These are phyloP conservation scores for Amauroascus verrucosus DNA, from an alignment of 2,329 filamentous ascomycete species.

Conservation along the genomic window DNA sequence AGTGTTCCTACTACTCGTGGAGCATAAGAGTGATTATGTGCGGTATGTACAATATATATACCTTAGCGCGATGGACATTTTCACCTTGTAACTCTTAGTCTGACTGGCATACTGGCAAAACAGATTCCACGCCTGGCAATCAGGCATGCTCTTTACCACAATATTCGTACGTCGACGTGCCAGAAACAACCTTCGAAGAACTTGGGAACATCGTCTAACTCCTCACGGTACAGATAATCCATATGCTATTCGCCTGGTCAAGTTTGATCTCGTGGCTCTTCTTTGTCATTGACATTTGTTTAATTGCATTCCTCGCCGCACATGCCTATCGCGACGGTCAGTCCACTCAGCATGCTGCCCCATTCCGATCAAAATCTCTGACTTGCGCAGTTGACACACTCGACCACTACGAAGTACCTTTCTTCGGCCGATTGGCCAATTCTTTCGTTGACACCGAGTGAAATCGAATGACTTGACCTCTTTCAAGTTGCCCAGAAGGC, in stretches of 20 bases:
- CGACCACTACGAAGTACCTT: slow-evolving; percentile 69
- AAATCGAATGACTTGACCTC: slow-evolving; percentile 10
- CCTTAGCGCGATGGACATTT: not conserved
- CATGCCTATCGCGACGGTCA: slow-evolving; percentile 77
- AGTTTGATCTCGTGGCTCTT: slow-evolving; percentile 73
- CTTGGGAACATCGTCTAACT: not conserved
- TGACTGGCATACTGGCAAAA: slow-evolving; percentile 10
- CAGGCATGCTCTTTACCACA: slow-evolving; percentile 67
- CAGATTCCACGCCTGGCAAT: slow-evolving; percentile 96
- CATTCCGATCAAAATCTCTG: not conserved
- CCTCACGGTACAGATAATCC: slow-evolving; percentile 52
- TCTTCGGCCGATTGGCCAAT: slow-evolving; percentile 76
- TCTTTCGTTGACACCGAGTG: slow-evolving; percentile 83
- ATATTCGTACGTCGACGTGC: slow-evolving; percentile 40
- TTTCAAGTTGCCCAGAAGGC: not conserved
- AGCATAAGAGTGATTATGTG: slow-evolving; percentile 95
- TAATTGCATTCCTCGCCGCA: slow-evolving; percentile 67
- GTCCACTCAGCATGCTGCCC: slow-evolving; percentile 19
- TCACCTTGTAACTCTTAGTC: not conserved
- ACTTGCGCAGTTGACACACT: slow-evolving; percentile 49
- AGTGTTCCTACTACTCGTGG: slow-evolving; percentile 70
- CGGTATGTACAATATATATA: slow-evolving; percentile 51
- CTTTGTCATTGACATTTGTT: slow-evolving; percentile 60
- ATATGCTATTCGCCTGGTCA: slow-evolving; percentile 80
- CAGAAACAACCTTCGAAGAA: not conserved